Percentiles rank a stretch among this genome's conserved stretches.
phyloP scores from a whole-genome alignment of 176 grass and related monocot genomes.

The Musa schizocarpa region DNA sequence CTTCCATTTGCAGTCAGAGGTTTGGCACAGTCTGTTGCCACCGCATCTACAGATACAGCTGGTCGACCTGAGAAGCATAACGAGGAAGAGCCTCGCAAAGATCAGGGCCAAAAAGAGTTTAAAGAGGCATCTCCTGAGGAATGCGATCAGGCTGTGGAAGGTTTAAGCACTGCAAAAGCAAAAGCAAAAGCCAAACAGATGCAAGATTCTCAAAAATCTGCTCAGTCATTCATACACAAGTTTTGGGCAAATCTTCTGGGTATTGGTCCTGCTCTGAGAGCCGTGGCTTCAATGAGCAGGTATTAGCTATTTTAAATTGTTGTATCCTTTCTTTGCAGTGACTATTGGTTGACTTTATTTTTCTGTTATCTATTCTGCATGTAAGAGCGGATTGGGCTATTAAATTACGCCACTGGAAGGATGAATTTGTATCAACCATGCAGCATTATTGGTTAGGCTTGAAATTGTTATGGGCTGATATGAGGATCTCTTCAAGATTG shows the following conservation, averaged over 20 bases:
- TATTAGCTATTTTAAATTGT: constrained; percentile 23
- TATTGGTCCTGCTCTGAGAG: constrained; percentile 62
- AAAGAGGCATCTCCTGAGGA: constrained; percentile 76
- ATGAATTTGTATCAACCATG: constrained; percentile 74
- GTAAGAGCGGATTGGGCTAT: constrained; percentile 68
- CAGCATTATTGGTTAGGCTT: constrained; percentile 89
- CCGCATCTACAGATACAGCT: constrained; percentile 31
- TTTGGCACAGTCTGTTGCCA: constrained; percentile 38
- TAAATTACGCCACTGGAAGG: constrained; percentile 86
- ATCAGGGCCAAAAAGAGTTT: constrained; percentile 38
- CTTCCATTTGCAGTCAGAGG: constrained; percentile 50
- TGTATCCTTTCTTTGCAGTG: neutral
- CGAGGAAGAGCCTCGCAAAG: constrained; percentile 33
- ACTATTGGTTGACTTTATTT: neutral
- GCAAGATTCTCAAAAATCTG: constrained; percentile 53
- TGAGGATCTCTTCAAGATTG: constrained; percentile 87
- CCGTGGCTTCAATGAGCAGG: constrained; percentile 93
- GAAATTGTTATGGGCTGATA: constrained; percentile 68
- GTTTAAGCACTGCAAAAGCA: constrained; percentile 69
- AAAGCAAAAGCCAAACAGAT: constrained; percentile 70
- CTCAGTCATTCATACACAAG: constrained; percentile 42
- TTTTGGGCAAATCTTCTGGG: constrained; percentile 65
- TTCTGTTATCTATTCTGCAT: neutral
- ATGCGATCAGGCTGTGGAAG: constrained; percentile 91
- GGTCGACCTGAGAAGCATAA: constrained; percentile 23